Evolutionary conservation across 805 yeast species (phyloP).

Genomic region (Lipomyces spencermartinsiae): DNA sequence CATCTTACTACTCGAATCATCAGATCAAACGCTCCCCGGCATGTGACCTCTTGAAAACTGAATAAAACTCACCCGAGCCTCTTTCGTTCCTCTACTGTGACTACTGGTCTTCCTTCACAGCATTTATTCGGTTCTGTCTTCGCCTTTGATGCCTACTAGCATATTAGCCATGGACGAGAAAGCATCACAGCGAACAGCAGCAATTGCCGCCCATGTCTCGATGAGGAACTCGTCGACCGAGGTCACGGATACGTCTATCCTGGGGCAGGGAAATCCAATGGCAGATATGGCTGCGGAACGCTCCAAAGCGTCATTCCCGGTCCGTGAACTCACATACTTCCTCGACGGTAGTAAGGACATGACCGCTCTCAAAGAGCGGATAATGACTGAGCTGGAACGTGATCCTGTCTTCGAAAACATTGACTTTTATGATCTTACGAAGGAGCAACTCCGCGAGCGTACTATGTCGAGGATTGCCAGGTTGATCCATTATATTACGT

Average conservation of each 20-base stretch:
- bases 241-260: slow-evolving; percentile 26
- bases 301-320: slow-evolving; percentile 47
- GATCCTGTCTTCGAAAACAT: slow-evolving; percentile 59
- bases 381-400: slow-evolving; percentile 57
- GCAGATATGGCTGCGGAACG: slow-evolving; percentile 50
- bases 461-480: slow-evolving; percentile 46
- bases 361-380: slow-evolving; percentile 49
- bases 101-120: neutral
- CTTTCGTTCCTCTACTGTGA: neutral
- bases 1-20: neutral
- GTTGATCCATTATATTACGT: slow-evolving; percentile 38
- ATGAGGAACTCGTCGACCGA: neutral
- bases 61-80: neutral
- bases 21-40: neutral
- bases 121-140: neutral
- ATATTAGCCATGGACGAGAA: neutral
- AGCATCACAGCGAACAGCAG: slow-evolving; percentile 11
- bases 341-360: slow-evolving; percentile 52
- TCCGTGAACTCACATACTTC: slow-evolving; percentile 51
- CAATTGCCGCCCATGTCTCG: slow-evolving; percentile 16
- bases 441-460: slow-evolving; percentile 50
- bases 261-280: slow-evolving; percentile 34
- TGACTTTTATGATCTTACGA: slow-evolving; percentile 56
- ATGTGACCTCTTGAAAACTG: neutral
- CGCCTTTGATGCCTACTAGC: neutral